A percentile compares a stretch with the other conserved stretches of the same genome.
phyloP scores from a whole-genome alignment of 2,329 filamentous ascomycete species.

The Ceratocystis huliohia region DNA sequence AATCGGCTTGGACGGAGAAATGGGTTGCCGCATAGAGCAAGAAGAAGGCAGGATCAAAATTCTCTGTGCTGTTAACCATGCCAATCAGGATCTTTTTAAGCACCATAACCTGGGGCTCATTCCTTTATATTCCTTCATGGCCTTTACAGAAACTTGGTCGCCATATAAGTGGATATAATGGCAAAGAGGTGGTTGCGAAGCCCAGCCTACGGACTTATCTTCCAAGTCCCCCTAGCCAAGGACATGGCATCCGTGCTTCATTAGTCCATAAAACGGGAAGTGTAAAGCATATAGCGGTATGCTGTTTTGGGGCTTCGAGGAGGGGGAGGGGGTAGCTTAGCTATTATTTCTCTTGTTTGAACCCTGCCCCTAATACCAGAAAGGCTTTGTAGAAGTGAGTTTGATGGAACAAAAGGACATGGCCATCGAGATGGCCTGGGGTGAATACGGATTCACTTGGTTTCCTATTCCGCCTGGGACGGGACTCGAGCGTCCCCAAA shows the following conservation, averaged over 20 bases:
- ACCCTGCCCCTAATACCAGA: neutral
- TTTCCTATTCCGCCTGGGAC: neutral
- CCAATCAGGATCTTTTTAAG: neutral
- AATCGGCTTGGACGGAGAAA: neutral
- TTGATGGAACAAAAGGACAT: neutral
- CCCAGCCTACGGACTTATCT: neutral
- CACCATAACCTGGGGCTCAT: neutral
- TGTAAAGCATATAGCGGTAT: neutral
- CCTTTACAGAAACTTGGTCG: neutral
- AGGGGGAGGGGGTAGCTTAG: neutral
- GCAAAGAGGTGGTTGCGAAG: neutral
- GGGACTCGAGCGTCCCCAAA: neutral
- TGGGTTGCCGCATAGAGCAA: neutral
- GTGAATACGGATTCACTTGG: neutral
- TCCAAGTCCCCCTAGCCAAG: neutral
- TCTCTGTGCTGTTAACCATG: neutral
- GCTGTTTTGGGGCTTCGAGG: neutral
- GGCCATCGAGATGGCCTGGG: neutral
- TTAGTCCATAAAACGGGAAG: neutral
- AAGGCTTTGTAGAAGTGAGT: neutral
- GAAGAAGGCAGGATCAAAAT: conserved; percentile 1
- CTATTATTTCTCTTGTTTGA: neutral
- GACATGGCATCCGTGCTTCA: neutral
- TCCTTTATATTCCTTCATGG: neutral
- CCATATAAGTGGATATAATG: neutral